Evolutionary conservation across 768 basidiomycete genomes (phyloP), one percentile per base, ranked within the genome.

Genomic region (Pulveroboletus sp.): DNA sequence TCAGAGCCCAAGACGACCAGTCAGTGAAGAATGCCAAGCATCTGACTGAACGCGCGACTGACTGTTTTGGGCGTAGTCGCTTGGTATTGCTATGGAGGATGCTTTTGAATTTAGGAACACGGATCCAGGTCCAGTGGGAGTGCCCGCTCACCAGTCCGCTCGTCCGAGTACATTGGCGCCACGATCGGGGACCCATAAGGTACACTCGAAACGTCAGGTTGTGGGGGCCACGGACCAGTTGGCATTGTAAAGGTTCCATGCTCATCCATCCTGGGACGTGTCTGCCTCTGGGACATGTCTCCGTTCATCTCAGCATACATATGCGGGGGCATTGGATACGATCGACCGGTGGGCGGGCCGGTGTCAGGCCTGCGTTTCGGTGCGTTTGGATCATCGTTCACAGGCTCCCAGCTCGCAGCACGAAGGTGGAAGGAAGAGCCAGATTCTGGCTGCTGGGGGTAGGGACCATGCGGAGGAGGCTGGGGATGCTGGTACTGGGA

Each of bases 341-440:
- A 67, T 67, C 61, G 64, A 69, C 55, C 51, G 57, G 61, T 52
- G 49, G 62, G 54, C 42, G 63, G 55, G 8, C 69, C 70, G 47
- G 58, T 54, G 40, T 72, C 71, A 50, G 62, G 56, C 55, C 65
- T 69, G 50, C 69, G 68, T 32, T 69, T 66, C 43, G 63, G 59
- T 41, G 70, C 66, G 26, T 64, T 71, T 56, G 64, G 68, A 64
- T 61, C 66, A 54, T 68, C 72, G 44, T 57, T 67, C 41, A 56
- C 68, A 46, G 56, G 62, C 27, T 74, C 75, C 82, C 84, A 85
- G 58, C 67, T 80, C 6, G 84, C 84, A 10, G 81, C 78, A 36
- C 81, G 75, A n/a, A 85, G 76, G 59, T 78, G 74, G 57, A 74
- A 85, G 21, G 75, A 64, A 10, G 70, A 47, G 10, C 49, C 56